Evolutionary conservation across 2,329 filamentous ascomycete species (phyloP), one percentile per base, ranked within the genome.

Genomic region (Colletotrichum liriopes): DNA sequence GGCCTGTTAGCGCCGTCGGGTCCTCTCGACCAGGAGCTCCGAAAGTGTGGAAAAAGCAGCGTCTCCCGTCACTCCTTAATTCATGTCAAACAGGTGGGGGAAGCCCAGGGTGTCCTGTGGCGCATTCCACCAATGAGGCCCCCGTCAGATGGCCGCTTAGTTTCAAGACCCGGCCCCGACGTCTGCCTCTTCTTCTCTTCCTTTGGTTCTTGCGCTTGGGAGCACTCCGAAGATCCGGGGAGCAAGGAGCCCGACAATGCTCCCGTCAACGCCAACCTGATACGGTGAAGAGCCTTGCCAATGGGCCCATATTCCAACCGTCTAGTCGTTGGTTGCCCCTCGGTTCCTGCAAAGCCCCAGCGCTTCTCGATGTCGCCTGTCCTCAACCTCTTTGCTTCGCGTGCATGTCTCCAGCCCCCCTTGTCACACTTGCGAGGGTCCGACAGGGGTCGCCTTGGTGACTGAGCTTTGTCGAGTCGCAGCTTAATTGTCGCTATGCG

Each of bases 31-130:
- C 54, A 59, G 41, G 43, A 60, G 43, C 35, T 61, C 29, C 26
- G 29, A 55, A 26, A 8, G n/a, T 45, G 49, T 62, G 26, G n/a
- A 58, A 51, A 60, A 49, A 26, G 56, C 54, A 66, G 54, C 54
- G 47, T 47, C 56, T 71, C 49, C 68, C 68, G 51, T 62, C 49
- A 39, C 68, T 68, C 68, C 68, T 71, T 71, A 68, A 67, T 71
- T 62, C 68, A 71, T 29, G 51, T 63, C 68, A 71, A 71, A 71
- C 68, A 62, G 37, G 68, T 71, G 68, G 65, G 29, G 51, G 41
- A 18, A 18, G 9, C 59, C 45, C 29, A 23, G 45, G 59, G 45
- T 49, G 35, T 8, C 29, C 2, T 39, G 45, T 51, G 23, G 35
- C 23, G 45, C 45, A 39, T 62, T 26, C 32, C 59, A 37, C 59